phyloP scores from a whole-genome alignment of 768 basidiomycete species.

The Russula sp. region DNA sequence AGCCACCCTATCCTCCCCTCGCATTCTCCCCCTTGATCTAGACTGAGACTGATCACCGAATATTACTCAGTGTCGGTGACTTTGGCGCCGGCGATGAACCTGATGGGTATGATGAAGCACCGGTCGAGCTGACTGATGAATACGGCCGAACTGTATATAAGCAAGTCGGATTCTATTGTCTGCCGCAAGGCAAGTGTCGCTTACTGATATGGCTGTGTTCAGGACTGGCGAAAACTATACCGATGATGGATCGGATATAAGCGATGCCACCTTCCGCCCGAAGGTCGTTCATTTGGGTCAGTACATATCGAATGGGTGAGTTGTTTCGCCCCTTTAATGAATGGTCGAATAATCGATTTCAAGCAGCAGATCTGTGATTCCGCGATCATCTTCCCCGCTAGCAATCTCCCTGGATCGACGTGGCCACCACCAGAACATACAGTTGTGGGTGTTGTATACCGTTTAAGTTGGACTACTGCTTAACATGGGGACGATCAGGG shows the following conservation, averaged over 20 bases:
- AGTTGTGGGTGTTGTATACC: not conserved
- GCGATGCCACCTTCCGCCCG: slow-evolving; percentile 13
- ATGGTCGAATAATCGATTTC: not conserved
- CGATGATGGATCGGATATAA: slow-evolving; percentile 11
- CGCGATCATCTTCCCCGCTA: slow-evolving; percentile 13
- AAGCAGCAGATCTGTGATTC: not conserved
- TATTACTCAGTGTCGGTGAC: slow-evolving; percentile 17
- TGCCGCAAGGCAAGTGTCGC: not conserved
- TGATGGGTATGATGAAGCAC: slow-evolving; percentile 18
- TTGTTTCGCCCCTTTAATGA: not conserved
- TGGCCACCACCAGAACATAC: slow-evolving; percentile 12
- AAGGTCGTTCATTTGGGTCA: slow-evolving; percentile 22
- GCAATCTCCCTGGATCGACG: slow-evolving; percentile 18
- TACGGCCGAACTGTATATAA: slow-evolving; percentile 16
- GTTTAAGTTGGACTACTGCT: not conserved
- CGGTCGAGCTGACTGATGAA: slow-evolving; percentile 19
- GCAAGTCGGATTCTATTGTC: not conserved
- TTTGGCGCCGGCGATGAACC: slow-evolving; percentile 3
- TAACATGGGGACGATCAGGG: slow-evolving; percentile 1
- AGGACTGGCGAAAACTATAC: slow-evolving; percentile 16
- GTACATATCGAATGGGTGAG: slow-evolving; percentile 10
- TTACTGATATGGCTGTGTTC: not conserved
- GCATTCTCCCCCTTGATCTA: not conserved
- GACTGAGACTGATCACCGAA: not conserved
- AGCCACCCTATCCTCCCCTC: not conserved